Base-by-base conservation (phyloP, 805 yeast genomes). In the Starmerella khaoyaiensis region DNA sequence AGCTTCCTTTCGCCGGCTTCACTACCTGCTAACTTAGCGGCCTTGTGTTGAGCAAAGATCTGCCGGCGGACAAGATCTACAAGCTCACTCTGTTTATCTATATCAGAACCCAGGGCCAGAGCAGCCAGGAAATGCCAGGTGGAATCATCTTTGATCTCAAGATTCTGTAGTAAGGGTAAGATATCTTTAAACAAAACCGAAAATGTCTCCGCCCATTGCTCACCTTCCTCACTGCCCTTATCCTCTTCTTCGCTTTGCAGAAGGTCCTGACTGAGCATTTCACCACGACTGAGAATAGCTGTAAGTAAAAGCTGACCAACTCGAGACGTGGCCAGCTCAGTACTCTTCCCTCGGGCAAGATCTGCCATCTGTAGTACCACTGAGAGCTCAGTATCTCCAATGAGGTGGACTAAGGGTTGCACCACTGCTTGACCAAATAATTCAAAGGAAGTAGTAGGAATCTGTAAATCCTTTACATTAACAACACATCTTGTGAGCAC, bases 51-150 rank as follows among this genome's bases (percentile, higher is more conserved):
- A 43, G 66, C 72, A 53, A 87, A 87, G 43, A 87, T 86, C 58
- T 82, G 86, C 53, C 81, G 90, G 62, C 96, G 74, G 20, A 83
- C 84, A 56, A 83, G 95, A 58, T 84, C 96, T 29, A 87, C 94
- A 50, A 87, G 79, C 44, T 82, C 74, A 63, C 95, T 72, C 68
- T 87, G 96, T 34, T 59, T 61, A 55, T 86, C 95, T 51, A 78
- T 78, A 55, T 79, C 77, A 46, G 96, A 94, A 44, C 94, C 87
- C 45, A 87, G 65, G 0, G 97, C 87, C 43, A 87, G 68, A 11
- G 94, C 79, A 17, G 98, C 98, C 58, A 87, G 70, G 55, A 87
- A 86, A 62, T 87, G 96, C 98, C 98, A 87, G 35, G 83, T 83
- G 29, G 50, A 46, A 36, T 56, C 55, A 36, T 40, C 46, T 10